A percentile compares a stretch with the other conserved stretches of the same genome.
These are phyloP conservation scores for Aspergillus kassunensis DNA, from an alignment of 495 filamentous ascomycete species.

Conservation along the genomic window DNA sequence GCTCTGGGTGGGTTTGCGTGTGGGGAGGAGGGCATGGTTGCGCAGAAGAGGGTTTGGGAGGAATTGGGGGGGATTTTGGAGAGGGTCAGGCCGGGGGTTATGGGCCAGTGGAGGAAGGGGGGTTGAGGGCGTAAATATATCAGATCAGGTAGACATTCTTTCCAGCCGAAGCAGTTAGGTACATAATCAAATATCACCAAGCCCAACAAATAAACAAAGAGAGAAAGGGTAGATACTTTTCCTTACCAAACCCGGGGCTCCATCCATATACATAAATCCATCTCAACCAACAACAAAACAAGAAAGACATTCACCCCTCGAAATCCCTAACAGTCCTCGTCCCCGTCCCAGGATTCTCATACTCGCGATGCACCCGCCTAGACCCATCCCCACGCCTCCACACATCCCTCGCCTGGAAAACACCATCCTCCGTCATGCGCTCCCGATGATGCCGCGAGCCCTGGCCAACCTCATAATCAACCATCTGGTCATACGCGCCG, in stretches of 20 bases:
- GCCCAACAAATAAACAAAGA: too few species aligned
- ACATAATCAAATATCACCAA: too few species aligned
- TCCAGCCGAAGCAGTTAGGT: too few species aligned
- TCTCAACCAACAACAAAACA: background rate
- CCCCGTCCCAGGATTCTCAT: slow-evolving; percentile 38
- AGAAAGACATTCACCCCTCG: background rate
- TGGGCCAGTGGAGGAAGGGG: background rate
- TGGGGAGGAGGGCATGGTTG: slow-evolving; percentile 16
- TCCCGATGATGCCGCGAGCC: slow-evolving; percentile 32
- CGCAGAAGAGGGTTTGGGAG: slow-evolving; percentile 49
- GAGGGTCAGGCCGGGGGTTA: slow-evolving; percentile 37
- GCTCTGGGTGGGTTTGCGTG: background rate
- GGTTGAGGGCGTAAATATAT: background rate
- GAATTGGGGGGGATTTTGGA: slow-evolving; percentile 50
- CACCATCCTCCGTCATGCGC: slow-evolving; percentile 26
- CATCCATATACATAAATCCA: background rate
- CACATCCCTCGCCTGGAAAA: slow-evolving; percentile 35
- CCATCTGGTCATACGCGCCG: slow-evolving; percentile 38
- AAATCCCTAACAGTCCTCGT: slow-evolving; percentile 9
- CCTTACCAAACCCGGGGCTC: too few species aligned
- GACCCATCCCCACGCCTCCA: slow-evolving; percentile 32
- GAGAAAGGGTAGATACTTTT: too few species aligned
- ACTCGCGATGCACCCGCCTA: slow-evolving; percentile 33
- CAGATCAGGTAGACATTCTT: too few species aligned
- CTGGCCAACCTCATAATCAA: slow-evolving; percentile 28